Evolutionary conservation across 2,329 filamentous ascomycete species (phyloP).

Genomic region (Onygenales sp.): DNA sequence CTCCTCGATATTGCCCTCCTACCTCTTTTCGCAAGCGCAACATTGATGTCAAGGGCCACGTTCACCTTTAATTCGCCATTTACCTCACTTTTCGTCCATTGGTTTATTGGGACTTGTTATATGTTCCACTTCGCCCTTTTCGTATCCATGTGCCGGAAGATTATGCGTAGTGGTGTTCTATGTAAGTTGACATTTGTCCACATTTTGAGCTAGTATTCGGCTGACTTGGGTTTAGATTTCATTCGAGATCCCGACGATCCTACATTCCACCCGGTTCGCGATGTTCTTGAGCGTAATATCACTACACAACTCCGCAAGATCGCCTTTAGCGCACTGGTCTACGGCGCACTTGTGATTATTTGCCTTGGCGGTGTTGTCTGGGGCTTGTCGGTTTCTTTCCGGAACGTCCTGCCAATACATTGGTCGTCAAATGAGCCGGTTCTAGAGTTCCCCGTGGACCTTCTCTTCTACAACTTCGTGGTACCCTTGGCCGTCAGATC

Average conservation of each 20-base stretch:
- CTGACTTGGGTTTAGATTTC: slow-evolving; percentile 54
- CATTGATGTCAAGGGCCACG: slow-evolving; percentile 62
- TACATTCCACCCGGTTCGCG: slow-evolving; percentile 93
- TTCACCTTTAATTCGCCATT: slow-evolving; percentile 73
- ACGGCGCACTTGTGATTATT: slow-evolving; percentile 82
- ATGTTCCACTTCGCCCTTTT: slow-evolving; percentile 99
- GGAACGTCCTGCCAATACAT: slow-evolving; percentile 74
- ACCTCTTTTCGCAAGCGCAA: slow-evolving; percentile 77
- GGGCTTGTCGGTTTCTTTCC: slow-evolving; percentile 62
- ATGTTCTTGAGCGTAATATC: slow-evolving; percentile 88
- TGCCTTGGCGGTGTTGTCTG: slow-evolving; percentile 94
- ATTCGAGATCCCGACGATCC: slow-evolving; percentile 97
- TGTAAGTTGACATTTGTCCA: slow-evolving; percentile 47
- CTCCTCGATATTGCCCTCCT: slow-evolving; percentile 81
- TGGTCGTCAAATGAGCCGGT: slow-evolving; percentile 90
- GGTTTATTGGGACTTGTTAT: slow-evolving; percentile 97
- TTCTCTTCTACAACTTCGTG: slow-evolving; percentile 93
- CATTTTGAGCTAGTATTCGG: background rate
- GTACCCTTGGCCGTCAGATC: slow-evolving; percentile 80
- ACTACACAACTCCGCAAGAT: slow-evolving; percentile 93
- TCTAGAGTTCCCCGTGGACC: slow-evolving; percentile 85
- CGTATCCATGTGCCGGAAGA: slow-evolving; percentile 97
- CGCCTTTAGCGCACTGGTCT: slow-evolving; percentile 88
- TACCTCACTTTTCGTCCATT: slow-evolving; percentile 92
- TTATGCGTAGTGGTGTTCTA: slow-evolving; percentile 87